Conservation (phyloP, 2,329 filamentous ascomycete genomes). For the Ambrosiella cleistominuta region DNA sequence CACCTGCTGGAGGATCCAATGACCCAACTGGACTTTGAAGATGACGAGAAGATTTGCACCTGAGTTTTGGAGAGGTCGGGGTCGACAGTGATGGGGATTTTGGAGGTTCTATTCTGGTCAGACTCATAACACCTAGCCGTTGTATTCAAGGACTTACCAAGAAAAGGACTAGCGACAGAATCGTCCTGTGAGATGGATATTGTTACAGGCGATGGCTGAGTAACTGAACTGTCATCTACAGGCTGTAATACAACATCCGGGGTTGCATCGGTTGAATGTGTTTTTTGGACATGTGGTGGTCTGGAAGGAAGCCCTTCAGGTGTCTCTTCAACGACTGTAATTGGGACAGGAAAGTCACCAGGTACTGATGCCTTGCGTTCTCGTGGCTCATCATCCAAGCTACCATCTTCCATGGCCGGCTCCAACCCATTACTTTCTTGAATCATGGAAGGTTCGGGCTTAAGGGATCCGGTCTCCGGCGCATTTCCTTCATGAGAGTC, state of each 20-base stretch:
- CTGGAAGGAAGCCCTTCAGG: slow-evolving; percentile 27
- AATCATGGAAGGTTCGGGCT: not conserved
- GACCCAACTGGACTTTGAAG: slow-evolving; percentile 14
- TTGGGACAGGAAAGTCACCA: slow-evolving; percentile 23
- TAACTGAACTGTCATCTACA: slow-evolving; percentile 21
- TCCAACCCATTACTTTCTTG: not conserved
- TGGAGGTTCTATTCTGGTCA: not conserved
- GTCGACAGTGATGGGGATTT: slow-evolving; percentile 14
- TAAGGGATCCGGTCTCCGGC: too few relatives aligned
- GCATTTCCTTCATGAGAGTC: too few relatives aligned
- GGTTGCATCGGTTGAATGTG: slow-evolving; percentile 32
- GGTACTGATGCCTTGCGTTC: slow-evolving; percentile 1
- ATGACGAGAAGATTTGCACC: slow-evolving; percentile 4
- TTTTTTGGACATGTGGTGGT: slow-evolving; percentile 27
- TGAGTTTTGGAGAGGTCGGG: slow-evolving; percentile 12
- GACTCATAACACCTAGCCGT: too few relatives aligned
- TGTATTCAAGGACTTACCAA: not conserved
- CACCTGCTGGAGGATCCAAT: slow-evolving; percentile 14
- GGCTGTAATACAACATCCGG: slow-evolving; percentile 34
- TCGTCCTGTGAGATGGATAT: not conserved
- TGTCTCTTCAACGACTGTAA: slow-evolving; percentile 36
- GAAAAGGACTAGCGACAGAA: not conserved
- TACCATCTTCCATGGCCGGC: not conserved
- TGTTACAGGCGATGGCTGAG: not conserved
- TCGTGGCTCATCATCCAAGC: not conserved